Conservation (phyloP, 768 basidiomycete species). For the Termitomyces sp. region DNA sequence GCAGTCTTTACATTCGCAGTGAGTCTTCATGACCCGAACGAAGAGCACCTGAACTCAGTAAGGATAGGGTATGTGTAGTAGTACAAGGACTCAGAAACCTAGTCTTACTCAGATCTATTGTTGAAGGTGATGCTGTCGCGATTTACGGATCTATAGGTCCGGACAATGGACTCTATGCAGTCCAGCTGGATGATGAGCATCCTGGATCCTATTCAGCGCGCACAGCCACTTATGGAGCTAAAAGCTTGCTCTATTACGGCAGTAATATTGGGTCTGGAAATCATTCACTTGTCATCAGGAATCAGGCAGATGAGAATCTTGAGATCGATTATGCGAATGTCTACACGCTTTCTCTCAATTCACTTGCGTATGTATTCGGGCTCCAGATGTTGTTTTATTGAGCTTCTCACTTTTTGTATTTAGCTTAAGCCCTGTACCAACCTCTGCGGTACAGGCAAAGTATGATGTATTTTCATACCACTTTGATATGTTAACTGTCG, state of each 20-base stretch:
- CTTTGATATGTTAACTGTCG: background rate
- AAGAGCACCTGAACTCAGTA: background rate
- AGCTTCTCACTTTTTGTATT: background rate
- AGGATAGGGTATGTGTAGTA: background rate
- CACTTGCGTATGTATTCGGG: background rate
- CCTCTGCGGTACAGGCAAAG: background rate
- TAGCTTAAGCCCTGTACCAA: background rate
- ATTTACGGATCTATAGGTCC: conserved; percentile 3
- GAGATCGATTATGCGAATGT: conserved; percentile 2
- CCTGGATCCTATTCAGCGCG: background rate
- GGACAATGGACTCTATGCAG: background rate
- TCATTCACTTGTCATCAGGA: background rate
- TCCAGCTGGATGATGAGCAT: background rate
- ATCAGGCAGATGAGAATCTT: background rate
- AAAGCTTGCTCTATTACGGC: conserved; percentile 1
- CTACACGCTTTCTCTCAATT: background rate
- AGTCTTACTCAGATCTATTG: background rate
- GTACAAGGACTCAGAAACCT: background rate
- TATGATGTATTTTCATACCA: background rate
- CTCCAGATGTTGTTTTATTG: too few relatives aligned
- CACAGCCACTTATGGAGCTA: background rate
- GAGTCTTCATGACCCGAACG: background rate
- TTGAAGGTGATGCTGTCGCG: conserved; percentile 1
- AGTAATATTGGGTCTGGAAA: background rate
- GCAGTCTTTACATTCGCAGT: background rate